Evolutionary conservation across 768 basidiomycete species (phyloP), one percentile per base, ranked within the genome.

Genomic region (Kwoniella shandongensis): DNA sequence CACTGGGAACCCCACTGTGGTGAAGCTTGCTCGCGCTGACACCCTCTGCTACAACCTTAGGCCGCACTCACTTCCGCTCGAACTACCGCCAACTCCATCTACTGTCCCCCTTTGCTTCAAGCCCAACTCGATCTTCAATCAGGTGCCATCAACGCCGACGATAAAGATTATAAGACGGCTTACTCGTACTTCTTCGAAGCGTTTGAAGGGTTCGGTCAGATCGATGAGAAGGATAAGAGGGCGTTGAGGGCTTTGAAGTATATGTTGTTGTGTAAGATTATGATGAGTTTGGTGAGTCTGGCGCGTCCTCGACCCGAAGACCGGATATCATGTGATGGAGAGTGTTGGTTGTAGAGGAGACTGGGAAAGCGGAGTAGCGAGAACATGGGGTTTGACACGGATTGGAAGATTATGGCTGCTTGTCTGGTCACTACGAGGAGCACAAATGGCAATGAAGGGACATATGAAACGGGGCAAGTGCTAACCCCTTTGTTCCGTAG

Each of bases 141-240:
- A 40, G 87, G 94, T 3, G 81, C 94, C 40, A 82, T 97, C 10
- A 91, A 96, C 68, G 92, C 94, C 0, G 93, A 99, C 66, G 94
- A 99, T 70, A 94, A 93, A 73, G 94, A 98, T 77, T 98, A 96
- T 77, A 93, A 84, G 56, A 99, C 94, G 0, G 94, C 86, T 20
- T 96, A 96, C 77, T 91, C 89, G 0, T 99, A 98, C 79, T 98
- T 97, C 79, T 91, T 89, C 66, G 94, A 98, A 78, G 86, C 91
- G 2, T 97, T 98, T 62, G 96, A 99, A 78, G 91, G 86, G 49
- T 80, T 91, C 63, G 84, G 84, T 39, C 75, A 85, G 1, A 87
- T 91, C 55, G 91, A 87, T 18, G 67, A 68, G 54, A 66, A 68
- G 47, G 86, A 90, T 62, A 83, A 84, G 39, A 81, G 78, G 35